Conservation (phyloP, 768 basidiomycete genomes). For the Naganishia kalamii region DNA sequence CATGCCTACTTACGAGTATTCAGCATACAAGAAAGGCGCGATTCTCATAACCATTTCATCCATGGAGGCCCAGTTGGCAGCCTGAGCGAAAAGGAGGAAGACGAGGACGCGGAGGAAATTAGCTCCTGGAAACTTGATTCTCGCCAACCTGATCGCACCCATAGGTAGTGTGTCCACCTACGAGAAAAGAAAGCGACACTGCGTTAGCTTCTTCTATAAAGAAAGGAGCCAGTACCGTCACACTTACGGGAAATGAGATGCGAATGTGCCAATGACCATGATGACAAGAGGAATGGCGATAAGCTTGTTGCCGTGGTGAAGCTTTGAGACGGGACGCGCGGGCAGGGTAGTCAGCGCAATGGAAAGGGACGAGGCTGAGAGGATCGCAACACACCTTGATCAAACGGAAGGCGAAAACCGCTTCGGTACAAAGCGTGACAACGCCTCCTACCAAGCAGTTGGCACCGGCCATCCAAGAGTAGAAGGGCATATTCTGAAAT, state of each 20-base stretch:
- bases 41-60: neutral
- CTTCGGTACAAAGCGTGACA: neutral
- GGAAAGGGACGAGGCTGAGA: neutral
- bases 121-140: neutral
- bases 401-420: neutral
- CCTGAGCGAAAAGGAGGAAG: neutral
- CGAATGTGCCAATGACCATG: neutral
- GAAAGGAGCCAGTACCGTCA: too few relatives aligned
- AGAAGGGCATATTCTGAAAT: neutral
- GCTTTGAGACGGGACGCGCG: neutral
- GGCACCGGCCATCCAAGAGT: neutral
- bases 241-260: conserved; percentile 1
- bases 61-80: conserved; percentile 1
- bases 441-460: conserved; percentile 1
- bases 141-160: too few relatives aligned
- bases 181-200: neutral
- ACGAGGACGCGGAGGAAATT: neutral
- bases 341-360: neutral
- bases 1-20: neutral
- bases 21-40: conserved; percentile 4
- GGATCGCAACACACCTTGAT: neutral
- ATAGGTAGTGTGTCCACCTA: conserved; percentile 8
- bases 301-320: neutral
- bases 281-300: neutral
- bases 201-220: neutral